phyloP scores from a whole-genome alignment of 768 basidiomycete genomes.

The Mycena epipterygia region DNA sequence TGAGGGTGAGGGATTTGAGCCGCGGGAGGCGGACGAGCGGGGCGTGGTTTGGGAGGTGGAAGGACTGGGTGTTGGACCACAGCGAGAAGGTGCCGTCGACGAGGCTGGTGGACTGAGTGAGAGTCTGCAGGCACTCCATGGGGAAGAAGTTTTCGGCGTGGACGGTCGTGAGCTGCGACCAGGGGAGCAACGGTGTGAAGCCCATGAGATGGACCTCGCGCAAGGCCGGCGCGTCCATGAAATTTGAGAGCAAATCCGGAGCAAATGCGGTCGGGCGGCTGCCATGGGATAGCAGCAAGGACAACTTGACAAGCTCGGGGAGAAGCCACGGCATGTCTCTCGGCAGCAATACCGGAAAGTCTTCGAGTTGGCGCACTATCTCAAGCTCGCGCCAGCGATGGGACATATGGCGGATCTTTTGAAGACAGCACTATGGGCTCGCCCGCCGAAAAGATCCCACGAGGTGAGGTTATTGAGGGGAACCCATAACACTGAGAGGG shows the following conservation, averaged over 20 bases:
- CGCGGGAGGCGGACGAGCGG: not conserved
- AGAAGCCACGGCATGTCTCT: conserved; percentile 27
- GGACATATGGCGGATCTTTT: not conserved
- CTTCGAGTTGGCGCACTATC: conserved; percentile 25
- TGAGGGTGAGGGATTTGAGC: conserved; percentile 20
- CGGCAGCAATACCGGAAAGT: conserved; percentile 14
- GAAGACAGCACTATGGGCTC: conserved; percentile 13
- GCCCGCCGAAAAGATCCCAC: too few relatives aligned
- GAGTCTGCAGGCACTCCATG: conserved; percentile 22
- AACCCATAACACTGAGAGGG: conserved; percentile 20
- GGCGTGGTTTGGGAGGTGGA: conserved; percentile 5
- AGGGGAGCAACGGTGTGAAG: conserved; percentile 29
- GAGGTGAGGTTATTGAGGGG: too few relatives aligned
- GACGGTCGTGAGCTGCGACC: conserved; percentile 28
- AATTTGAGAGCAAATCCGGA: not conserved
- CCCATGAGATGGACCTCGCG: conserved; percentile 34
- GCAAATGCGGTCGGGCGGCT: not conserved
- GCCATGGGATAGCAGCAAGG: conserved; percentile 8
- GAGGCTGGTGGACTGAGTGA: conserved; percentile 1
- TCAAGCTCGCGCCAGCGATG: conserved; percentile 30
- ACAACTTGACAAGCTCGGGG: conserved; percentile 27
- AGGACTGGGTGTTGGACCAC: not conserved
- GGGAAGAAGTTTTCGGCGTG: conserved; percentile 26
- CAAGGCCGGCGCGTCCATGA: conserved; percentile 21
- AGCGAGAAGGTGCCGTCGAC: conserved; percentile 19